Conservation (phyloP, 371 early-diverging fungal species). For the Syncephalastrum contaminatum region DNA sequence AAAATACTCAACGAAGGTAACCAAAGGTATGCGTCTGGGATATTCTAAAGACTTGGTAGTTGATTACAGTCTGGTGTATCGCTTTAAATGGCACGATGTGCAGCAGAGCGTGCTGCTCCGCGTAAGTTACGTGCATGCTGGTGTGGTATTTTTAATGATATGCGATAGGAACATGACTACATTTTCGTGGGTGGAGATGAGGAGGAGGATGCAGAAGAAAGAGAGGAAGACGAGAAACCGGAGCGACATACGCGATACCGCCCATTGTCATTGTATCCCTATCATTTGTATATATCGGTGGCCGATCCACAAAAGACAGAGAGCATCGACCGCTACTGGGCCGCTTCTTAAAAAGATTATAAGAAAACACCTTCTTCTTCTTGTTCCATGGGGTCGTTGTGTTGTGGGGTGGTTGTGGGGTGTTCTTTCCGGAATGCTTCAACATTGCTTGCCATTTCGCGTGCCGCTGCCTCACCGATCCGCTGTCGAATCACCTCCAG, state of each 20-base stretch:
- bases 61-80: conserved; percentile 11
- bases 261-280: conserved; percentile 14
- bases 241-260: conserved; percentile 4
- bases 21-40: too few species aligned
- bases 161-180: neutral
- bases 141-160: neutral
- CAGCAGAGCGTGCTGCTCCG: conserved; percentile 14
- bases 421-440: conserved; percentile 27
- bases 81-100: conserved; percentile 11
- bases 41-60: too few species aligned
- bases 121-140: conserved; percentile 8
- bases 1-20: neutral
- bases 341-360: conserved; percentile 5
- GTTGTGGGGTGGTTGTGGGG: conserved; percentile 1
- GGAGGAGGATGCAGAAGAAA: neutral
- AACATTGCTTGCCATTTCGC: conserved; percentile 40
- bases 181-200: conserved; percentile 4
- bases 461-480: conserved; percentile 42
- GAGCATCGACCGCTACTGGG: neutral
- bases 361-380: conserved; percentile 22
- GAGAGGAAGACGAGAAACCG: conserved; percentile 2
- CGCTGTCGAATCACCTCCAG: conserved; percentile 34
- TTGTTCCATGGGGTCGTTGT: neutral
- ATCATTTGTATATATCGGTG: conserved; percentile 14
- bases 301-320: conserved; percentile 8